A percentile compares a stretch with the other conserved stretches of the same genome.
Evolutionary conservation across 345 rosid species (phyloP).

Genomic region (Clarkia xantiana): DNA sequence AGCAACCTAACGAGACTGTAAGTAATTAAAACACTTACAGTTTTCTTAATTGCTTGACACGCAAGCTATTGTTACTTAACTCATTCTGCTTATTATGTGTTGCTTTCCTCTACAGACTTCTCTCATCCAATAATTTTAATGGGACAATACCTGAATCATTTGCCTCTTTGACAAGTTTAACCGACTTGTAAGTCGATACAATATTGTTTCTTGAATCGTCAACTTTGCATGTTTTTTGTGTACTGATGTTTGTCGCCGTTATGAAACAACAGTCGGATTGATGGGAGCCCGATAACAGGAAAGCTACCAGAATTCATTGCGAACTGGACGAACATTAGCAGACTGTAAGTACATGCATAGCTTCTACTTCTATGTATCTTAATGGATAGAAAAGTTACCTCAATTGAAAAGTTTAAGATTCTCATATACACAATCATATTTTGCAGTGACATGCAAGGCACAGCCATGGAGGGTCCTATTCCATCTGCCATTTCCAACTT

Average conservation of each 20-base stretch:
- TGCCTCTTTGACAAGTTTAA: slow-evolving; percentile 42
- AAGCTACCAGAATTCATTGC: slow-evolving; percentile 70
- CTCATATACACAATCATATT: no score
- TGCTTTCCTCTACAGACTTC: slow-evolving; percentile 24
- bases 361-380: no score
- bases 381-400: no score
- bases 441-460: slow-evolving; percentile 67
- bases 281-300: slow-evolving; percentile 61
- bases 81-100: no score
- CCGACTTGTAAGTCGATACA: slow-evolving; percentile 58
- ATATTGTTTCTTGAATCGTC: no score
- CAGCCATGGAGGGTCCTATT: slow-evolving; percentile 82
- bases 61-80: background rate
- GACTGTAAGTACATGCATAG: slow-evolving; percentile 35
- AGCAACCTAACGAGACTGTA: slow-evolving; percentile 38
- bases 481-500: slow-evolving; percentile 46
- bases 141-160: slow-evolving; percentile 67
- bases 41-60: background rate
- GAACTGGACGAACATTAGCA: slow-evolving; percentile 48
- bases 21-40: slow-evolving; percentile 5
- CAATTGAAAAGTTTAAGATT: no score
- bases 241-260: background rate
- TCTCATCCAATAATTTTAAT: slow-evolving; percentile 59
- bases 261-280: slow-evolving; percentile 44
- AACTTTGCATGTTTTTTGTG: background rate